These are phyloP conservation scores for Parathielavia hyrcaniae DNA, from an alignment of 495 filamentous ascomycete genomes.

Conservation along the genomic window DNA sequence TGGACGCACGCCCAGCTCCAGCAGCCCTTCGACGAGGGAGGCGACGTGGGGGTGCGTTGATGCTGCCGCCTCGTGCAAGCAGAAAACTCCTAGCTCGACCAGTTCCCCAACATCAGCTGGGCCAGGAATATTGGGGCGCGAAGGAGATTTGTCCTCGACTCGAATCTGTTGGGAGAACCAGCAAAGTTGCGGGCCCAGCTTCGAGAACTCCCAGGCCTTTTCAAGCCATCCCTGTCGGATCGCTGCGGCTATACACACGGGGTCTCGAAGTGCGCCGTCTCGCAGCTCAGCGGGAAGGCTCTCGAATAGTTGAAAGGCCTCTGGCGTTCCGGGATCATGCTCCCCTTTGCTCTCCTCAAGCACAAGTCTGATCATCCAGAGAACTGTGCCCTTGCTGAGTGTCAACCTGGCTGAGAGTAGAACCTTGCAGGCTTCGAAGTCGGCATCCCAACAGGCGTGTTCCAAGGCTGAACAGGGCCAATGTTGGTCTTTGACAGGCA, in stretches of 20 bases:
- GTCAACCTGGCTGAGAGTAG: neutral
- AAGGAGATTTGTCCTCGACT: neutral
- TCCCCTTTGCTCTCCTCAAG: neutral
- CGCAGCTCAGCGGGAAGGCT: neutral
- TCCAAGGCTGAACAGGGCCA: neutral
- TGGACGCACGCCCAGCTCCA: neutral
- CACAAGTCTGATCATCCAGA: neutral
- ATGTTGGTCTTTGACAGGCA: neutral
- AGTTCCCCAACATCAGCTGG: neutral
- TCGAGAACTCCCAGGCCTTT: neutral
- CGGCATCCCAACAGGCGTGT: slow-evolving; percentile 8
- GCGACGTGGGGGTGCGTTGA: neutral
- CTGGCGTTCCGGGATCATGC: neutral
- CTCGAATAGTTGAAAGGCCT: neutral
- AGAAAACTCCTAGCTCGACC: neutral
- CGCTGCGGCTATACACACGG: neutral
- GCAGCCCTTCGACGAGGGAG: neutral
- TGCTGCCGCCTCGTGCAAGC: neutral
- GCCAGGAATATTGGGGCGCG: no score
- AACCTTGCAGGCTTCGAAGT: neutral
- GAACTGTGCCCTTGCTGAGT: neutral
- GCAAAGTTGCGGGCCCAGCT: neutral
- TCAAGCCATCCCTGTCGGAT: neutral
- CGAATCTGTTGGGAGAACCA: neutral
- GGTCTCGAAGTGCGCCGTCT: neutral